Evolutionary conservation across 208 protist genomes (phyloP).

Genomic region (Trypanosoma conorhini): DNA sequence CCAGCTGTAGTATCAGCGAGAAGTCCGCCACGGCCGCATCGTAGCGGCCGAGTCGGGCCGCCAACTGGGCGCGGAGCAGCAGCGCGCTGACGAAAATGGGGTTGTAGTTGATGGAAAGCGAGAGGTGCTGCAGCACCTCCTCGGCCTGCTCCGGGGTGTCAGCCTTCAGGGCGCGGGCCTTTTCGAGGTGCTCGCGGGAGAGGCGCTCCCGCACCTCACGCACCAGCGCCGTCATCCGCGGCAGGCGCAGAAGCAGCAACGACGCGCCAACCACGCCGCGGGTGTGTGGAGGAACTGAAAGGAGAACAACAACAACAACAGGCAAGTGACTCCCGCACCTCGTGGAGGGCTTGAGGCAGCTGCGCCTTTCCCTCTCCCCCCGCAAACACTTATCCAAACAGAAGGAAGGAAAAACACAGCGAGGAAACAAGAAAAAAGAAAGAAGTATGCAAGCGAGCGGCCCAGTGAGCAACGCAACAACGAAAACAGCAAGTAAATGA

Average conservation of each 20-base stretch:
- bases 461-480: not conserved
- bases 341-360: not conserved
- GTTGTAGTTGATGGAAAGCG: constrained; percentile 43
- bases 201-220: constrained; percentile 27
- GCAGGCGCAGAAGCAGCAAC: not conserved
- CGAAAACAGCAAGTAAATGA: not conserved
- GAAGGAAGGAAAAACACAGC: constrained; percentile 12
- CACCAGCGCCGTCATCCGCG: not conserved
- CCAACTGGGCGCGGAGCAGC: constrained; percentile 46
- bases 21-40: constrained; percentile 56
- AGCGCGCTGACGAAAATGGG: constrained; percentile 57
- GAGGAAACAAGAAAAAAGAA: not conserved
- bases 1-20: constrained; percentile 73
- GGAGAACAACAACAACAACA: not conserved
- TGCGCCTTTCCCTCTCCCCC: not conserved
- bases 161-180: constrained; percentile 35
- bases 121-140: constrained; percentile 42
- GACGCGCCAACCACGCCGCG: not conserved
- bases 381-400: not conserved
- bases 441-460: not conserved
- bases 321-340: not conserved
- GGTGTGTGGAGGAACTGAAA: not conserved
- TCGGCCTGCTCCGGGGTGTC: constrained; percentile 41
- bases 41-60: constrained; percentile 32
- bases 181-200: constrained; percentile 49